Evolutionary conservation across 1,139 yeast species (phyloP).

Genomic region (Eremothecium sinecaudum): DNA sequence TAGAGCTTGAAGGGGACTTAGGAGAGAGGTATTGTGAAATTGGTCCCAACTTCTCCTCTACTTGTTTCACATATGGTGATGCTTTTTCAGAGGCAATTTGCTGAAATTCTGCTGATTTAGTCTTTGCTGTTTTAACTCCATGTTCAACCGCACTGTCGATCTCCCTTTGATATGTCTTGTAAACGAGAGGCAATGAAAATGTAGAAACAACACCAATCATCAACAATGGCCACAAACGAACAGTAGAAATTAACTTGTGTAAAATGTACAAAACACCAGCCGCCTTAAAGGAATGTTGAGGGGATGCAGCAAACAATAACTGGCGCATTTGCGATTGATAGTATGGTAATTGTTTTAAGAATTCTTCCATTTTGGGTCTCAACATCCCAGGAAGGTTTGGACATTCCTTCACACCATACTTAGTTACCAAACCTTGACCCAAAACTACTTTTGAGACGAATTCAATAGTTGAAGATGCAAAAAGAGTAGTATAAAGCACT

Average conservation of each 20-base stretch:
- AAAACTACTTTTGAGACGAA: slow-evolving; percentile 55
- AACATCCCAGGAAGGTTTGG: slow-evolving; percentile 33
- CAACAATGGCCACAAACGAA: slow-evolving; percentile 63
- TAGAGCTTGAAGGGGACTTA: slow-evolving; percentile 38
- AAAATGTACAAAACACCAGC: slow-evolving; percentile 56
- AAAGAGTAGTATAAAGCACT: slow-evolving; percentile 27
- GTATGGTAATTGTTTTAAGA: slow-evolving; percentile 25
- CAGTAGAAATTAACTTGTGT: slow-evolving; percentile 66
- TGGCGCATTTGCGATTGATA: slow-evolving; percentile 27
- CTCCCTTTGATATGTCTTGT: slow-evolving; percentile 65
- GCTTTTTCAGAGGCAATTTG: slow-evolving; percentile 48
- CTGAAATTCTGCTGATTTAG: slow-evolving; percentile 45
- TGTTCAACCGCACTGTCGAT: slow-evolving; percentile 66
- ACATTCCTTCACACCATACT: slow-evolving; percentile 31
- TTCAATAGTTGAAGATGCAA: slow-evolving; percentile 59
- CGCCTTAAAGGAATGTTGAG: slow-evolving; percentile 56
- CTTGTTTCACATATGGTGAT: slow-evolving; percentile 34
- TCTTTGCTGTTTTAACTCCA: slow-evolving; percentile 46
- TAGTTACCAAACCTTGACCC: slow-evolving; percentile 64
- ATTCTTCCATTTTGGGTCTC: slow-evolving; percentile 38
- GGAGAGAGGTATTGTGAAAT: slow-evolving; percentile 48
- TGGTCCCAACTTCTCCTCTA: slow-evolving; percentile 56
- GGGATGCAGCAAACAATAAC: slow-evolving; percentile 28
- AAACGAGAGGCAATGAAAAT: slow-evolving; percentile 70
- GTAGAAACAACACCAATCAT: slow-evolving; percentile 49